Evolutionary conservation across 139 green algal genomes (phyloP).

Genomic region (Spirogloea muscicola): DNA sequence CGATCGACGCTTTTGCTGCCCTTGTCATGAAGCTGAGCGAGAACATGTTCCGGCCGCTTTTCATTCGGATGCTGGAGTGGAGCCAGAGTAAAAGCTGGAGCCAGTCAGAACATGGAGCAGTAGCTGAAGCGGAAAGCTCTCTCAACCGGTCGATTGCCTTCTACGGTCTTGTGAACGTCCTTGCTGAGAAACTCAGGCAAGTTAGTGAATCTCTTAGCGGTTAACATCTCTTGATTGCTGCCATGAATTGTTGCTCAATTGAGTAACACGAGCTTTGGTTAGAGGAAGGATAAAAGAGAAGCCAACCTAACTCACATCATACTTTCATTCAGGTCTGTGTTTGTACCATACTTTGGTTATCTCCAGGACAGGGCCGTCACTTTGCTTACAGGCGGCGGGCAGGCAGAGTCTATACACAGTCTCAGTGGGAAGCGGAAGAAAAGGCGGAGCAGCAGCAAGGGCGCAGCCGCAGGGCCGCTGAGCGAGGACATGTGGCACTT

Average conservation of each 20-base stretch:
- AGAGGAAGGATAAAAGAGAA: too few relatives aligned
- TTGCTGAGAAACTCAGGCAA: constrained; percentile 69
- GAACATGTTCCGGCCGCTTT: constrained; percentile 83
- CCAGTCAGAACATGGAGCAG: constrained; percentile 4
- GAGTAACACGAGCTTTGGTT: too few relatives aligned
- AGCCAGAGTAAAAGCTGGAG: too few relatives aligned
- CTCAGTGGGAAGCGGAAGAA: too few relatives aligned
- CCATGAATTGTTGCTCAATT: too few relatives aligned
- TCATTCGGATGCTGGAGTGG: constrained; percentile 84
- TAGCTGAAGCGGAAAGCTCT: constrained; percentile 1
- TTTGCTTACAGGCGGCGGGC: too few relatives aligned
- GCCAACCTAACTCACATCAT: too few relatives aligned
- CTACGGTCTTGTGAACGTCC: constrained; percentile 44
- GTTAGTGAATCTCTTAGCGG: too few relatives aligned
- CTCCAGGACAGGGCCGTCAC: constrained; percentile 41
- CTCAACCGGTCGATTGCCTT: constrained; percentile 29
- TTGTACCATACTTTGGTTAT: constrained; percentile 66
- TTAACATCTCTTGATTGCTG: too few relatives aligned
- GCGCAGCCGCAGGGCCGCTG: neutral
- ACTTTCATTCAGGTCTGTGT: constrained; percentile 70
- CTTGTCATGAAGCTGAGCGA: constrained; percentile 88
- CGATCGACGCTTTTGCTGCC: constrained; percentile 58
- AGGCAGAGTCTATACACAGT: too few relatives aligned
- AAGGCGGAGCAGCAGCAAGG: constrained; percentile 26
- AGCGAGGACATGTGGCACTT: constrained; percentile 52